A percentile compares a stretch with the other conserved stretches of the same genome.
Evolutionary conservation across 2,329 filamentous ascomycete genomes (phyloP).

Genomic region (Ophiostoma sp.): DNA sequence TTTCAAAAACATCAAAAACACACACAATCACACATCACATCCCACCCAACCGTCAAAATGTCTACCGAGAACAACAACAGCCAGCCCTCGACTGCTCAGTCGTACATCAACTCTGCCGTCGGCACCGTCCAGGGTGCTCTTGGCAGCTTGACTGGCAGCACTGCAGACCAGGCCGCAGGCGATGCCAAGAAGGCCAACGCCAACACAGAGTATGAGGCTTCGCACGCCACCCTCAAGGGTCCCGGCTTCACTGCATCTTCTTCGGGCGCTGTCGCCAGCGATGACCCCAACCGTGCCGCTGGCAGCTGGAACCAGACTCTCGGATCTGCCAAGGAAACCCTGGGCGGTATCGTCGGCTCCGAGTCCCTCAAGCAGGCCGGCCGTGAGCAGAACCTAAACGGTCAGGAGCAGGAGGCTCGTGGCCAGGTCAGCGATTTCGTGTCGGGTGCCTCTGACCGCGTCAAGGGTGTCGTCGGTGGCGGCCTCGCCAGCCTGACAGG

Average conservation of each 20-base stretch:
- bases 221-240: constrained; percentile 68
- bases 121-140: constrained; percentile 67
- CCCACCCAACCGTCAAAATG: constrained; percentile 10
- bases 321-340: constrained; percentile 75
- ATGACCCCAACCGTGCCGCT: constrained; percentile 64
- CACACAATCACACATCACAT: constrained; percentile 30
- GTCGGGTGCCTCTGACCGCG: constrained; percentile 60
- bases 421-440: constrained; percentile 74
- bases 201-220: constrained; percentile 63
- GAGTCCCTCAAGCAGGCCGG: constrained; percentile 72
- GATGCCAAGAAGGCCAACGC: constrained; percentile 61
- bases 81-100: constrained; percentile 70
- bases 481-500: constrained; percentile 69
- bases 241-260: constrained; percentile 65
- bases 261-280: constrained; percentile 63
- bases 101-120: constrained; percentile 66
- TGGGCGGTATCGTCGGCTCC: constrained; percentile 70
- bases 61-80: constrained; percentile 26
- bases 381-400: constrained; percentile 70
- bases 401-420: constrained; percentile 74
- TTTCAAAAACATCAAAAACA: constrained; percentile 7
- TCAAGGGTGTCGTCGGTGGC: constrained; percentile 61
- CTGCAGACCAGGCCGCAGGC: constrained; percentile 60
- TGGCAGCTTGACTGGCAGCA: constrained; percentile 68
- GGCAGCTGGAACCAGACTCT: constrained; percentile 85